These are phyloP conservation scores for Prunella vulgaris DNA, from an alignment of 257 asterid genomes.

Conservation along the genomic window DNA sequence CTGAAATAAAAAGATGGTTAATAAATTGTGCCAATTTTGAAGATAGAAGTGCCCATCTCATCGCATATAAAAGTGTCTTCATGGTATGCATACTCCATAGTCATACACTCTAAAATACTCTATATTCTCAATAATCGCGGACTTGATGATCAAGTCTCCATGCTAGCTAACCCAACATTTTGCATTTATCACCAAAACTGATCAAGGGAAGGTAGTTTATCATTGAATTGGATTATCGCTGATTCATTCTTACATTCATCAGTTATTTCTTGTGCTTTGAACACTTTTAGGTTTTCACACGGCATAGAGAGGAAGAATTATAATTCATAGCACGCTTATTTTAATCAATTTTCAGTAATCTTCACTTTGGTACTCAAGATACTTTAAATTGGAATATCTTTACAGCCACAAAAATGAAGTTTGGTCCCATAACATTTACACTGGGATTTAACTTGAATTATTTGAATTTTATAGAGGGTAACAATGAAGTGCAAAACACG, in stretches of 20 bases:
- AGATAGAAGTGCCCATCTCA: background rate
- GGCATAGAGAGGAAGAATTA: background rate
- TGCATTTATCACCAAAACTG: background rate
- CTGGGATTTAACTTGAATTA: background rate
- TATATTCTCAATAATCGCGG: background rate
- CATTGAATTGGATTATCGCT: background rate
- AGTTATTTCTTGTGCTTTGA: background rate
- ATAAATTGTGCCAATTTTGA: background rate
- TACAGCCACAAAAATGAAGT: background rate
- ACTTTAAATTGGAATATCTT: background rate
- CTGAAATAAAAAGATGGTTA: background rate
- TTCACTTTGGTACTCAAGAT: background rate
- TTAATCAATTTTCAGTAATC: background rate
- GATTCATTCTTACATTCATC: no score
- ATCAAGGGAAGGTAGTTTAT: background rate
- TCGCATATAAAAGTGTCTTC: no score
- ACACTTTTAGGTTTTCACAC: background rate
- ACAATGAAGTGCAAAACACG: background rate
- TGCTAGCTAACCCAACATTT: background rate
- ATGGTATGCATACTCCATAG: no score
- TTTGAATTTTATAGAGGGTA: background rate
- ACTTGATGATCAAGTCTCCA: background rate
- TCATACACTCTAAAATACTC: background rate
- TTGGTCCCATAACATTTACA: background rate
- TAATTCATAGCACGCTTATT: background rate